Base-by-base conservation (phyloP, 768 basidiomycete species). In the Panus rudis region DNA sequence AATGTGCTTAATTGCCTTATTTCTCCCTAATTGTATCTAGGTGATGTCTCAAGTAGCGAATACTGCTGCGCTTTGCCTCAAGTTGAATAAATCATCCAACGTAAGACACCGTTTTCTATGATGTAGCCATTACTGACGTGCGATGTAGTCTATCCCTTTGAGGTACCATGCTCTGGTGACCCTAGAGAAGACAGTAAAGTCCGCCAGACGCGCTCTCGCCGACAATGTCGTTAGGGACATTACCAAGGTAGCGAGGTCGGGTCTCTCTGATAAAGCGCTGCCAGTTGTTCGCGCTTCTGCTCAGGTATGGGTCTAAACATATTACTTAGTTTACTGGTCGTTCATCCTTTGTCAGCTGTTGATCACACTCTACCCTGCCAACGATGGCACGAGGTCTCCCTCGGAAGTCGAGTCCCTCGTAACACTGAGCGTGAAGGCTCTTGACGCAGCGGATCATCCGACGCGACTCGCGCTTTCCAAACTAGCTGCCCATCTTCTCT, bases 41-140 rank as follows among this genome's bases (percentile, higher is more conserved):
- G 81, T 92, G 59, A 94, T 97, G 92, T 96, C 92, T 0, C 85
- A 92, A 52, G 84, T 93, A 79, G 75, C 82, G 22, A 94, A 98
- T 58, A 85, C 93, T 25, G 66, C 78, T 16, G 66, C 71, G 2
- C 68, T 79, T 0, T 70, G 81, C 0, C 61, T 88, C 32, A 90
- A 81, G 59, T 76, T 82, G 0, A 72, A 76, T 52, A 84, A 76
- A 48, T 78, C 82, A 7, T 91, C 88, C 24, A 73, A 66, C 52
- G 92, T 88, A 48, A 48, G 88, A 65, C 23, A 10, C 14, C 24
- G 42, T 6, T 12, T 17, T 19, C 25, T 41, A 23, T 30, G 26
- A 30, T 14, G 37, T 16, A 52, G 23, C 46, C 23, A 40, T 43
- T 49, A 33, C 46, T 40, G 16, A 21, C 16, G 28, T 19, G 27